These are phyloP conservation scores for Aureobasidium sp. DNA, from an alignment of 2,329 filamentous ascomycete species.

Conservation along the genomic window DNA sequence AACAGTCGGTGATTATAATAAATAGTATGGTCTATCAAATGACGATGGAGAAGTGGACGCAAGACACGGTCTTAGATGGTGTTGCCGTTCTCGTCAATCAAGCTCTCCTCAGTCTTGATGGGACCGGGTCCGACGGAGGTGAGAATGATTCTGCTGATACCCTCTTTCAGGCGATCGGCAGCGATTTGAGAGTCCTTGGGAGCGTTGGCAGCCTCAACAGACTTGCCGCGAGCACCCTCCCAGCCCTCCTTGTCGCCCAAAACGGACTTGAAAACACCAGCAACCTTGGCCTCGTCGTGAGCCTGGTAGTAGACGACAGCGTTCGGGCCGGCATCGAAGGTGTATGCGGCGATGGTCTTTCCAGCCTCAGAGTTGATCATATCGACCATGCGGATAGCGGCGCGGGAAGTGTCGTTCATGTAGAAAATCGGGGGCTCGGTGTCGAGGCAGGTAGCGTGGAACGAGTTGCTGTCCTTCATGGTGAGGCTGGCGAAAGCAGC, in stretches of 20 bases:
- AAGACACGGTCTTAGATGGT: neutral
- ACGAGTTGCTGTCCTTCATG: constrained; percentile 94
- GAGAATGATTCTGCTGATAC: constrained; percentile 81
- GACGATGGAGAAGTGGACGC: neutral
- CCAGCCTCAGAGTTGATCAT: constrained; percentile 75
- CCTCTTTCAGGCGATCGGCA: constrained; percentile 54
- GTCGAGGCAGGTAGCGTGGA: constrained; percentile 91
- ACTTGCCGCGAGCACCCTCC: constrained; percentile 49
- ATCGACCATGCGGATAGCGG: constrained; percentile 83
- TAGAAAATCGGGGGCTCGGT: constrained; percentile 98
- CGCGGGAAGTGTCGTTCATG: constrained; percentile 86
- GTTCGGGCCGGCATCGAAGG: constrained; percentile 95
- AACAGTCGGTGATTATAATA: neutral
- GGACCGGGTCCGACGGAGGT: constrained; percentile 90
- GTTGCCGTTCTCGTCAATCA: constrained; percentile 61
- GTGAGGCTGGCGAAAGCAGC: constrained; percentile 78
- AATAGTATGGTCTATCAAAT: constrained; percentile 1
- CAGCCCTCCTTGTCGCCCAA: constrained; percentile 60
- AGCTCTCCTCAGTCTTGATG: constrained; percentile 64
- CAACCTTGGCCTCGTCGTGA: constrained; percentile 62
- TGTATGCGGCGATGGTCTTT: constrained; percentile 77
- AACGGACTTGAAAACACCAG: constrained; percentile 67
- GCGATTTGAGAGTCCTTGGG: constrained; percentile 54
- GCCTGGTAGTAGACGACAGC: constrained; percentile 93
- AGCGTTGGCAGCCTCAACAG: constrained; percentile 45